phyloP scores from a whole-genome alignment of 257 asterid species.

The Linderniella brevidens region DNA sequence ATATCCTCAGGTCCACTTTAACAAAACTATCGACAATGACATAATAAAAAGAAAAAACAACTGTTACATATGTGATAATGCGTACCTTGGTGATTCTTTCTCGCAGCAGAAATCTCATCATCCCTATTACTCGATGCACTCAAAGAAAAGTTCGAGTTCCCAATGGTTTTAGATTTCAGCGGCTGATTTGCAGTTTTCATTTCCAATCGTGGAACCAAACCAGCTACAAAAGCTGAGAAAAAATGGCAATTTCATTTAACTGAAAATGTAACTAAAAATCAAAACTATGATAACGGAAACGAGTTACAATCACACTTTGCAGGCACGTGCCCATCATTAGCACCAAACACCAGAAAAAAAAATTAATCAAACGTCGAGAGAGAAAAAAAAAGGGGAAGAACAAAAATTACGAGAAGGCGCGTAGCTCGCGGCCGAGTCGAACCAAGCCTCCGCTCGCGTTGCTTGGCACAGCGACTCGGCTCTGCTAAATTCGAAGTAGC shows the following conservation, averaged over 20 bases:
- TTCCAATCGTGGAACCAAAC: conserved; percentile 23
- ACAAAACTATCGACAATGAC: no score
- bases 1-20: no score
- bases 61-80: no score
- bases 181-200: neutral
- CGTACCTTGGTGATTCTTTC: conserved; percentile 26
- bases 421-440: conserved; percentile 59
- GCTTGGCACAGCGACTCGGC: conserved; percentile 46
- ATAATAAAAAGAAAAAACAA: no score
- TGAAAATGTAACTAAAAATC: conserved; percentile 9
- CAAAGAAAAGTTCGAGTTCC: conserved; percentile 38
- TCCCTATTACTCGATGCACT: conserved; percentile 42
- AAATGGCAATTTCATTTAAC: conserved; percentile 1
- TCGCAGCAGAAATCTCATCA: conserved; percentile 17
- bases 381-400: neutral
- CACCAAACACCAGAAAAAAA: no score
- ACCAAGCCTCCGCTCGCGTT: conserved; percentile 63
- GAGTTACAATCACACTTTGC: no score
- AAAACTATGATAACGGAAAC: no score
- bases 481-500: conserved; percentile 53
- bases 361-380: neutral
- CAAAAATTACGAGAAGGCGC: conserved; percentile 75
- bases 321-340: no score
- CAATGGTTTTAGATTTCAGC: conserved; percentile 9
- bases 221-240: conserved; percentile 55